These are phyloP conservation scores for Phytophthora gonapodyides DNA, from an alignment of 352 stramenopile species.

Conservation along the genomic window DNA sequence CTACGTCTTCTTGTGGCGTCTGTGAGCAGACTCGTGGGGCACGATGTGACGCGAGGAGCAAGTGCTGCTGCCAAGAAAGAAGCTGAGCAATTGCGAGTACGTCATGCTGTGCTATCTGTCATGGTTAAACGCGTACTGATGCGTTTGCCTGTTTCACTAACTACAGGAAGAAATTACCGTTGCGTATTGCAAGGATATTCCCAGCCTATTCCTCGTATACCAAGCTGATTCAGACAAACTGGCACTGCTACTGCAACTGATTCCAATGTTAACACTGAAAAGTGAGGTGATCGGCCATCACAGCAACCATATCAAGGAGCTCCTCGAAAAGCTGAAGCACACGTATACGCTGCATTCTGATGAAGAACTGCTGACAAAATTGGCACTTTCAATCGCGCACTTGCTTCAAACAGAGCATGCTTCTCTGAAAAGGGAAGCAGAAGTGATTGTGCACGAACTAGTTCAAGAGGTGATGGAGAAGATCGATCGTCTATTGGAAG, in stretches of 20 bases:
- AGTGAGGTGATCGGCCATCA: constrained; percentile 74
- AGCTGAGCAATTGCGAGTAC: constrained; percentile 51
- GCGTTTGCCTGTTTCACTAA: not conserved
- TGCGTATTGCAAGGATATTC: constrained; percentile 82
- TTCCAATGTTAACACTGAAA: constrained; percentile 69
- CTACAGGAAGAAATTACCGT: constrained; percentile 76
- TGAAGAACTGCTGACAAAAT: constrained; percentile 65
- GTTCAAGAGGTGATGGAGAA: constrained; percentile 74
- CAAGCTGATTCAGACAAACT: constrained; percentile 85
- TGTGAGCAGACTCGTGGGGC: constrained; percentile 59
- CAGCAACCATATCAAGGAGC: constrained; percentile 60
- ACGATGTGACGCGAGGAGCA: constrained; percentile 32
- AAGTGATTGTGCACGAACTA: constrained; percentile 76
- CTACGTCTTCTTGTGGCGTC: constrained; percentile 73
- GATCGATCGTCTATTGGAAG: constrained; percentile 50
- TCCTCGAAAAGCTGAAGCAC: constrained; percentile 81
- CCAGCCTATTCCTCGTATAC: constrained; percentile 71
- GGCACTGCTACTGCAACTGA: constrained; percentile 70
- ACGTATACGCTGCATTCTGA: constrained; percentile 71
- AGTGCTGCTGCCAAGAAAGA: constrained; percentile 53
- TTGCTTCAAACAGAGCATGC: constrained; percentile 75
- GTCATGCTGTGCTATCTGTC: constrained; percentile 11
- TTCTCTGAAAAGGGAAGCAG: constrained; percentile 78
- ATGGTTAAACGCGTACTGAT: not conserved
- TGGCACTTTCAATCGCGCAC: constrained; percentile 72